Evolutionary conservation across 2,329 filamentous ascomycete species (phyloP), one percentile per base, ranked within the genome.

Genomic region (Epichloe sibirici): DNA sequence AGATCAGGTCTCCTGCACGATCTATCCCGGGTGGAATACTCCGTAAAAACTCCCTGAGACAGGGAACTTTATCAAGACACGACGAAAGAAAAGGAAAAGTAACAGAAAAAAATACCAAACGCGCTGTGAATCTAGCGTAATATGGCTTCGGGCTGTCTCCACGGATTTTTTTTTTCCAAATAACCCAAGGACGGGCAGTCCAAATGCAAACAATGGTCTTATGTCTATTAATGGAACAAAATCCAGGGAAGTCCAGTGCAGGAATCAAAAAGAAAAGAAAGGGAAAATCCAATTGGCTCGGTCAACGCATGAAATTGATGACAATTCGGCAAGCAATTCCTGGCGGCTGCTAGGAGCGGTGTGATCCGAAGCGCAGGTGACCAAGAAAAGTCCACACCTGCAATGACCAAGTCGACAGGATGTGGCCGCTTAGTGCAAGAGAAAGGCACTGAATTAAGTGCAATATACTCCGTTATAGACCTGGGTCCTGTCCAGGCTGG

Each of bases 351-450:
- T 45, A 28, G 28, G 17, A 55, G 53, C 53, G 53, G 53, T 55
- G 53, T 55, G 34, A 51, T 55, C 45, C 46, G 43, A 44, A 52
- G 23, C 37, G 50, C 53, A 52, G 53, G 35, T 50, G 50, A 55
- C 35, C 50, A 34, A 28, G 43, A 45, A 39, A 39, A 45, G 45
- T 52, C 43, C 42, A 46, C 49, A 45, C 17, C 17, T 49, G 45
- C 45, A 43, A 39, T 42, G 50, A 55, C 46, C 42, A 49, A 52
- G 40, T 55, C 53, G 46, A 49, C 50, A 43, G 44, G 23, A 17
- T 25, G 34, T 37, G 45, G 45, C 40, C 45, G 40, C 34, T 48
- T 38, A 35, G 49, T n/a, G 38, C 31, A 39, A 49, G 31, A 49
- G 28, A 39, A 37, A 46, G 38, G 45, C 49, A 54, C 50, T 54